These are phyloP conservation scores for Picochlorum sp. DNA, from an alignment of 139 green algal species.

Conservation along the genomic window DNA sequence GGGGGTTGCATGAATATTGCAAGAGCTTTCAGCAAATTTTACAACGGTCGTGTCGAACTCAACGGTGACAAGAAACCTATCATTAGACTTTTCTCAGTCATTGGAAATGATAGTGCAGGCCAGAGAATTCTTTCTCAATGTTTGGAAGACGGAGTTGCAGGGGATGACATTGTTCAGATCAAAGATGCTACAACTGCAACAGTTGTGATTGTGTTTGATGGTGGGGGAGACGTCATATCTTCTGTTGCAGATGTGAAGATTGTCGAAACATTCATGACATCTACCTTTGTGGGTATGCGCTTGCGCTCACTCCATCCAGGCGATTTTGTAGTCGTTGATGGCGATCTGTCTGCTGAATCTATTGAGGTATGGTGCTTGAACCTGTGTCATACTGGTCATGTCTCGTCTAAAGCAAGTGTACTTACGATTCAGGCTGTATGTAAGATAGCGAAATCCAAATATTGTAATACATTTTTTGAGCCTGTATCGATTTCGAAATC, in stretches of 20 bases:
- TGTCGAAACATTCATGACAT: neutral
- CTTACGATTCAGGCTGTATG: too few relatives aligned
- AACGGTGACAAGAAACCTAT: slow-evolving; percentile 2
- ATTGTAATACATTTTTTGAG: too few relatives aligned
- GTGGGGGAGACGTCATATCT: slow-evolving; percentile 44
- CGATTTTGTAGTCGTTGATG: slow-evolving; percentile 2
- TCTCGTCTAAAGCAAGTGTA: too few relatives aligned
- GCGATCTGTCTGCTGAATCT: slow-evolving; percentile 9
- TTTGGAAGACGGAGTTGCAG: slow-evolving; percentile 5
- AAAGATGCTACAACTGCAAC: slow-evolving; percentile 3
- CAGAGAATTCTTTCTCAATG: slow-evolving; percentile 14
- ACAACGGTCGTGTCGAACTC: too few relatives aligned
- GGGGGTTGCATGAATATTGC: slow-evolving; percentile 55
- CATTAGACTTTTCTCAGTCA: slow-evolving; percentile 30
- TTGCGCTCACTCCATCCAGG: neutral
- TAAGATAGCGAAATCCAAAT: too few relatives aligned
- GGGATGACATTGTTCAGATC: slow-evolving; percentile 3
- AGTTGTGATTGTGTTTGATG: slow-evolving; percentile 11
- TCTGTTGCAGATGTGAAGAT: slow-evolving; percentile 45
- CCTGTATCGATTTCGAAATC: slow-evolving; percentile 56
- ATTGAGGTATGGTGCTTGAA: too few relatives aligned
- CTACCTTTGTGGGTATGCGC: neutral
- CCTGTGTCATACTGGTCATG: too few relatives aligned
- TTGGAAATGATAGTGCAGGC: slow-evolving; percentile 33
- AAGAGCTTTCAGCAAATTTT: slow-evolving; percentile 17